phyloP scores from a whole-genome alignment of 352 stramenopile species.

The Pythium aquatile region DNA sequence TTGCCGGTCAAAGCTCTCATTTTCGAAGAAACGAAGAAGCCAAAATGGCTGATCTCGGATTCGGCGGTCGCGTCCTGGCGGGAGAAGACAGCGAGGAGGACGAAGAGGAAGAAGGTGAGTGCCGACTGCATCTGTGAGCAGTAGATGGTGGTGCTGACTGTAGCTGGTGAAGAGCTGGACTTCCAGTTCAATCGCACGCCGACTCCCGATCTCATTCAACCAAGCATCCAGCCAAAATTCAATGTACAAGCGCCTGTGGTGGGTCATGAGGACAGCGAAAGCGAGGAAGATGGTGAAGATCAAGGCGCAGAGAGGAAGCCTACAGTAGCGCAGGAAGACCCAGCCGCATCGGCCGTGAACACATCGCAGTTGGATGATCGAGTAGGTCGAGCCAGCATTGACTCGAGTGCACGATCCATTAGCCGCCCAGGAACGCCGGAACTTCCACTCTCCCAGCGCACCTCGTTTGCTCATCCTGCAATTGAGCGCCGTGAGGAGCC shows the following conservation, averaged over 20 bases:
- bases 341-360: neutral
- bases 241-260: conserved; percentile 12
- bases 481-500: conserved; percentile 2
- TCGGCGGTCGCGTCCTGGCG: conserved; percentile 63
- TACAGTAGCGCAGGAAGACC: neutral
- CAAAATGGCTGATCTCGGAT: conserved; percentile 47
- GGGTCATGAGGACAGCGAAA: conserved; percentile 27
- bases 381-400: conserved; percentile 10
- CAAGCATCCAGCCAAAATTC: conserved; percentile 22
- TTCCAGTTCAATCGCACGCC: conserved; percentile 16
- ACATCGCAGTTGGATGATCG: neutral
- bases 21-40: conserved; percentile 10
- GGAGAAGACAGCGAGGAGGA: conserved; percentile 83
- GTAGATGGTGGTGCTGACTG: neutral
- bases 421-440: conserved; percentile 18
- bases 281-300: conserved; percentile 23
- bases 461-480: neutral
- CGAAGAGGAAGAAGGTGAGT: conserved; percentile 50
- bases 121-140: neutral
- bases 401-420: conserved; percentile 15
- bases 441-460: neutral
- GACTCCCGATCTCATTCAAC: conserved; percentile 5
- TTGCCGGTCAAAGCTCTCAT: neutral
- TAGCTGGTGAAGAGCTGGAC: conserved; percentile 14
- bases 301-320: neutral